Percentiles rank a stretch among this genome's conserved stretches.
These are phyloP conservation scores for Ajuga chamaepitys DNA, from an alignment of 257 asterid genomes.

Conservation along the genomic window DNA sequence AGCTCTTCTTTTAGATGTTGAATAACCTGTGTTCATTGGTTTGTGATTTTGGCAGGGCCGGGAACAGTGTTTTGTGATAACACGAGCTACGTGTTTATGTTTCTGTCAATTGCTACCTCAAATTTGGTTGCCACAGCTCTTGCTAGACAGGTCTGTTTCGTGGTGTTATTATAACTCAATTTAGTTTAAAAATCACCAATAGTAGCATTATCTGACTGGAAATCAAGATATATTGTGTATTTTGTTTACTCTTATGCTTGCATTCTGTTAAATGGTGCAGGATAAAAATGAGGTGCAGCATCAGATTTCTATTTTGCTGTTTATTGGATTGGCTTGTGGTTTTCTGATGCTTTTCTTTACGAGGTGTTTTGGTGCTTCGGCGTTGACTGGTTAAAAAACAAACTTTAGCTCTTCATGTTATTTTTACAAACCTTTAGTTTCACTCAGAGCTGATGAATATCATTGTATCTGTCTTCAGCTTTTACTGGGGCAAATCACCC, in stretches of 20 bases:
- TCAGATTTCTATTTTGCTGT: constrained; percentile 80
- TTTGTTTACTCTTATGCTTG: background rate
- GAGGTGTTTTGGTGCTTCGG: constrained; percentile 66
- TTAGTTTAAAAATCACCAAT: background rate
- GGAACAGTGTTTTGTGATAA: constrained; percentile 90
- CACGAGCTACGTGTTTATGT: constrained; percentile 83
- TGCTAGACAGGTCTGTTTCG: constrained; percentile 59
- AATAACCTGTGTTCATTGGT: background rate
- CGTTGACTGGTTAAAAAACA: constrained; percentile 53
- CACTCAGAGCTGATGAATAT: constrained; percentile 11
- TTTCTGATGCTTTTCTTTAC: constrained; percentile 70
- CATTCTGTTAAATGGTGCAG: constrained; percentile 35
- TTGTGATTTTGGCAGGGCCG: constrained; percentile 56
- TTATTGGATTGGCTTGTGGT: constrained; percentile 79
- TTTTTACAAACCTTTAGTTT: background rate
- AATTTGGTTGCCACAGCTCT: constrained; percentile 92
- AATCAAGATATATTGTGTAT: background rate
- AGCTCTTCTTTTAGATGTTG: background rate
- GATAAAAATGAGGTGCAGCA: constrained; percentile 81
- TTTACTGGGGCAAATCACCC: constrained; percentile 77
- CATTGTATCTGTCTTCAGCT: constrained; percentile 36
- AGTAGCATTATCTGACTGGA: background rate
- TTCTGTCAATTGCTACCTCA: constrained; percentile 93
- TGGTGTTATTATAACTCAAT: background rate
- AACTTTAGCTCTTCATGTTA: background rate